Conservation (phyloP, 1,139 yeast genomes). For the Saccharomycopsis crataegensis region DNA sequence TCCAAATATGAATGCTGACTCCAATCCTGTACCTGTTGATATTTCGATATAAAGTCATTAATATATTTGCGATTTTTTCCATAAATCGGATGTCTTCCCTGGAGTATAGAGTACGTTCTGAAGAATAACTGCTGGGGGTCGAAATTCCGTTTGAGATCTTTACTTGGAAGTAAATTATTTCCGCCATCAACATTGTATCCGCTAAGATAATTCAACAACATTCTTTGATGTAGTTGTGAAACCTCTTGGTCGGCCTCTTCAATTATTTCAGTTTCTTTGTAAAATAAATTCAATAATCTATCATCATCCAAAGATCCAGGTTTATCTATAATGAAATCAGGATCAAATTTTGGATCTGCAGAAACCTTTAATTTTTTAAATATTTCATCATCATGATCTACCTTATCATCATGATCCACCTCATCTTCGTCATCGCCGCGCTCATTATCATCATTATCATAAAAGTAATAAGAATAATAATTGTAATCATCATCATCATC, state of each 20-base stretch:
- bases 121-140: no score
- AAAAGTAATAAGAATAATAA: no score
- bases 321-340: conserved; percentile 1
- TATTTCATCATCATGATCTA: conserved; percentile 3
- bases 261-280: neutral
- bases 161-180: neutral
- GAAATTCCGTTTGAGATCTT: no score
- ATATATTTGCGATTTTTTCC: no score
- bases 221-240: conserved; percentile 10
- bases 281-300: neutral
- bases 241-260: conserved; percentile 4
- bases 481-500: neutral
- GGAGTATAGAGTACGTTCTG: no score
- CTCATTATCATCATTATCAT: neutral
- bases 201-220: neutral
- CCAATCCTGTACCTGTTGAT: no score
- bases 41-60: no score
- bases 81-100: no score
- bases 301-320: conserved; percentile 4
- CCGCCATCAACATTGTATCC: neutral
- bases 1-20: no score
- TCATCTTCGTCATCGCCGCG: neutral
- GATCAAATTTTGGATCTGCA: neutral
- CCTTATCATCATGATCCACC: conserved; percentile 12
- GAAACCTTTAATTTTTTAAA: neutral